phyloP scores from a whole-genome alignment of 177 flowering plant genomes.

The Vitis hybrid region DNA sequence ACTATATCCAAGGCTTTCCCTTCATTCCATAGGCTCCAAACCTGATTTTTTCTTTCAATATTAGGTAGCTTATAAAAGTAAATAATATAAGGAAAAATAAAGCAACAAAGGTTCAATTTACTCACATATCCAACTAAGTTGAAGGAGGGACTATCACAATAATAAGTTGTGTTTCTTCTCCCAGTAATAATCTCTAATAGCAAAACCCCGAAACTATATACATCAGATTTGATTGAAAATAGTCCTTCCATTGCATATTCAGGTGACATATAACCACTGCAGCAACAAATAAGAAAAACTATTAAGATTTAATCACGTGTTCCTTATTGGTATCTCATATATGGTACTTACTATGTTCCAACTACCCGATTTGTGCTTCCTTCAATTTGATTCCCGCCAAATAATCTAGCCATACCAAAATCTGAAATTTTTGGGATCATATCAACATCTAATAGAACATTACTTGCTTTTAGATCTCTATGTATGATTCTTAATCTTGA shows the following conservation, averaged over 20 bases:
- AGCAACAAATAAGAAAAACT: not conserved
- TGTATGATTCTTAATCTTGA: slow-evolving; percentile 63
- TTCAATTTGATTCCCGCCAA: slow-evolving; percentile 38
- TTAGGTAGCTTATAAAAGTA: too few relatives aligned
- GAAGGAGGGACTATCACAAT: not conserved
- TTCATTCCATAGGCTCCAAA: slow-evolving; percentile 31
- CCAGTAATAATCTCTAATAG: slow-evolving; percentile 14
- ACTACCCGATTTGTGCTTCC: slow-evolving; percentile 51
- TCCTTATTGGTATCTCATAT: too few relatives aligned
- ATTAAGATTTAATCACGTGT: too few relatives aligned
- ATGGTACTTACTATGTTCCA: slow-evolving; percentile 53
- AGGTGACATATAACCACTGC: slow-evolving; percentile 28
- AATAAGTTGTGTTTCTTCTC: slow-evolving; percentile 4
- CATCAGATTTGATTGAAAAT: slow-evolving; percentile 19
- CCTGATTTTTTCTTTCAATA: slow-evolving; percentile 5
- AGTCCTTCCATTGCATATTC: slow-evolving; percentile 22
- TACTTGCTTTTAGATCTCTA: slow-evolving; percentile 67
- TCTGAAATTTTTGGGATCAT: slow-evolving; percentile 67
- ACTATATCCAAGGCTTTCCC: slow-evolving; percentile 20
- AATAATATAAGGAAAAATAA: too few relatives aligned
- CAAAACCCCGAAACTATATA: slow-evolving; percentile 21
- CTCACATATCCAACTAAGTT: slow-evolving; percentile 18
- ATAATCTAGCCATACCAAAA: slow-evolving; percentile 65
- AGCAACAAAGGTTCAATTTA: not conserved
- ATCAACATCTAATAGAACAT: slow-evolving; percentile 44